Base-by-base conservation (phyloP, 2,329 filamentous ascomycete genomes). In the Truncatella angustata region DNA sequence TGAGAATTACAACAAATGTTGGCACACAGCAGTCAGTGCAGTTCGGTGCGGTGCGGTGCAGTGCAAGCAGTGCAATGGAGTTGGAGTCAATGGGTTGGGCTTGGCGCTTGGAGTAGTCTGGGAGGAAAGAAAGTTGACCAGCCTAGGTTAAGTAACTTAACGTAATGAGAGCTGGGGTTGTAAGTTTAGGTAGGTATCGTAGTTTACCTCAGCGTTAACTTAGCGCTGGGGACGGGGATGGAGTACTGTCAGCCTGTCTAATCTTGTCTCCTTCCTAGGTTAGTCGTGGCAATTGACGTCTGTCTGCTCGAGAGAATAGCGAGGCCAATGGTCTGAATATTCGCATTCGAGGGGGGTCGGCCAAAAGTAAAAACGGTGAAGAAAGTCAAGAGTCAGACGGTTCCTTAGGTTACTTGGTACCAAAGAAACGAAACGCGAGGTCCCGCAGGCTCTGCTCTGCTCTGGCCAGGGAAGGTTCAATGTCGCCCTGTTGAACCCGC, bases 401-500 rank as follows among this genome's bases (percentile, higher is more conserved):
- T 14, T 32, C 14, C 28, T 32, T 7, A 14, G 7, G 28, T 32
- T 32, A n/a, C n/a, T n/a, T n/a, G n/a, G n/a, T n/a, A n/a, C n/a
- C n/a, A n/a, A n/a, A n/a, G n/a, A n/a, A n/a, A n/a, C 28, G 28
- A 14, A 32, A 32, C 28, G 14, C 28, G 7, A 32, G 28, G 28
- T 14, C 7, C 24, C 23, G 40, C 40, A 44, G 28, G 16, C 16
- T 23, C 20, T 16, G 23, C 20, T n/a, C 21, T 44, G 40, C 40
- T 44, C 28, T 21, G 40, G 23, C 40, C 40, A 24, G 21, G 40
- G 40, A 44, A 44, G 40, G 40, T 44, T 44, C 40, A 44, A 23
- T 44, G 40, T 44, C 26, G 40, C 40, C n/a, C n/a, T 44, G 20
- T 28, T 44, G 40, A 26, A 26, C 40, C 40, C 40, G 40, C 40